A percentile compares a stretch with the other conserved stretches of the same genome.
Evolutionary conservation across 2,329 filamentous ascomycete genomes (phyloP).

Genomic region (Cladosporium velox): DNA sequence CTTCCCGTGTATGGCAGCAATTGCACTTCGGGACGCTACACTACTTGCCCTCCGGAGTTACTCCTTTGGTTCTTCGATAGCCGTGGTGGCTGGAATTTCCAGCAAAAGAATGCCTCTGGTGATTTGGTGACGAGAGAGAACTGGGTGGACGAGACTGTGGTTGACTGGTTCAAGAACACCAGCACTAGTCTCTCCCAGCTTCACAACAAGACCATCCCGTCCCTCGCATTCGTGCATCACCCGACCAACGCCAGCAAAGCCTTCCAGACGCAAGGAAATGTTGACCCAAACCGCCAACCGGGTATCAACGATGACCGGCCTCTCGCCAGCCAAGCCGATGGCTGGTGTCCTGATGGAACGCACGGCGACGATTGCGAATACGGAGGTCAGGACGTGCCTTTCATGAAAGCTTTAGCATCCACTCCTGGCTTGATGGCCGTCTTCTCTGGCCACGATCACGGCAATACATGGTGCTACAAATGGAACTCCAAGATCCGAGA

Average conservation of each 20-base stretch:
- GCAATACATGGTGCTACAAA: slow-evolving; percentile 39
- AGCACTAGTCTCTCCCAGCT: slow-evolving; percentile 21
- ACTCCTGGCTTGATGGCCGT: slow-evolving; percentile 59
- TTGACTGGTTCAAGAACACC: slow-evolving; percentile 49
- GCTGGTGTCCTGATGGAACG: slow-evolving; percentile 37
- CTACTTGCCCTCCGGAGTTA: slow-evolving; percentile 39
- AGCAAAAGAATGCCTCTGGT: slow-evolving; percentile 35
- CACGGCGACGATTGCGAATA: slow-evolving; percentile 41
- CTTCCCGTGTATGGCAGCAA: slow-evolving; percentile 54
- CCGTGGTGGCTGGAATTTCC: slow-evolving; percentile 58
- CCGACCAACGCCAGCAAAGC: slow-evolving; percentile 47
- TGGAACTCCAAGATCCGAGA: slow-evolving; percentile 33
- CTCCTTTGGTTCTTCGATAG: slow-evolving; percentile 75
- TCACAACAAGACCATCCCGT: slow-evolving; percentile 43
- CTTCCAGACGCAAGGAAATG: slow-evolving; percentile 44
- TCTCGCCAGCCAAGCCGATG: slow-evolving; percentile 46
- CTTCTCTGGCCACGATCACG: slow-evolving; percentile 66
- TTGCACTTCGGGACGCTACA: slow-evolving; percentile 20
- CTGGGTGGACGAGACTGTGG: slow-evolving; percentile 49
- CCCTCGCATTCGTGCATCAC: slow-evolving; percentile 59
- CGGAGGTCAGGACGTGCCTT: slow-evolving; percentile 56
- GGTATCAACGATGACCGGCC: slow-evolving; percentile 50
- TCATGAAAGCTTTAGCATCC: slow-evolving; percentile 62
- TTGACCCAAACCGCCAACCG: slow-evolving; percentile 47
- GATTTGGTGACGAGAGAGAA: slow-evolving; percentile 40